Conservation (phyloP, 1,284 basidiomycete genomes). For the Ganoderma meredithae region DNA sequence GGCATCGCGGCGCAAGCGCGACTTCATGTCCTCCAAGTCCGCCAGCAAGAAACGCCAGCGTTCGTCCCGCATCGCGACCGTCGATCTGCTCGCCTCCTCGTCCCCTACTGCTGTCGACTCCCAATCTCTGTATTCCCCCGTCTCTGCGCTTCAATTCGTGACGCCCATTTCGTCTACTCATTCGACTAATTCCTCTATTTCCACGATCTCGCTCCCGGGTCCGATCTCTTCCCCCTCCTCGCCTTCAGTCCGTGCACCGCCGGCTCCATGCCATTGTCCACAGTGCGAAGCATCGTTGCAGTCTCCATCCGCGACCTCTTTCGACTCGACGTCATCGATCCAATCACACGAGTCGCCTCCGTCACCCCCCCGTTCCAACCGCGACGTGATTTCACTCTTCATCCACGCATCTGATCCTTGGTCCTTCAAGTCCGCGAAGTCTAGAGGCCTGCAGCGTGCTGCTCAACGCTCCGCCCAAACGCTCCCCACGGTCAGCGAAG, state of each 20-base stretch:
- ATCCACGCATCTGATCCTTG: slow-evolving; percentile 49
- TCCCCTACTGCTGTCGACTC: slow-evolving; percentile 27
- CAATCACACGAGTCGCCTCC: slow-evolving; percentile 39
- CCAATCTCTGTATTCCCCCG: slow-evolving; percentile 20
- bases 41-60: slow-evolving; percentile 26
- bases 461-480: slow-evolving; percentile 27
- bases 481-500: slow-evolving; percentile 41
- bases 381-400: slow-evolving; percentile 40
- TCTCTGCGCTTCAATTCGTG: slow-evolving; percentile 27
- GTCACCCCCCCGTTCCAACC: slow-evolving; percentile 49
- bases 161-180: slow-evolving; percentile 19
- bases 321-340: slow-evolving; percentile 51
- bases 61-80: slow-evolving; percentile 19
- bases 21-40: slow-evolving; percentile 25
- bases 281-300: slow-evolving; percentile 16
- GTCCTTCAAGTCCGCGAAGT: slow-evolving; percentile 24
- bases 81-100: slow-evolving; percentile 28
- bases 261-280: slow-evolving; percentile 14
- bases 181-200: slow-evolving; percentile 30
- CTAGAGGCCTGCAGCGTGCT: slow-evolving; percentile 16
- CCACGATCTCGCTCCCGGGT: slow-evolving; percentile 28
- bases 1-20: slow-evolving; percentile 31
- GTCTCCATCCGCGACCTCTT: neutral
- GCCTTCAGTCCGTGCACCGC: slow-evolving; percentile 4
- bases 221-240: slow-evolving; percentile 13